Percentiles rank a stretch among this genome's conserved stretches.
Conservation (phyloP, 1,284 basidiomycete species). For the Chalciporus sp. region DNA sequence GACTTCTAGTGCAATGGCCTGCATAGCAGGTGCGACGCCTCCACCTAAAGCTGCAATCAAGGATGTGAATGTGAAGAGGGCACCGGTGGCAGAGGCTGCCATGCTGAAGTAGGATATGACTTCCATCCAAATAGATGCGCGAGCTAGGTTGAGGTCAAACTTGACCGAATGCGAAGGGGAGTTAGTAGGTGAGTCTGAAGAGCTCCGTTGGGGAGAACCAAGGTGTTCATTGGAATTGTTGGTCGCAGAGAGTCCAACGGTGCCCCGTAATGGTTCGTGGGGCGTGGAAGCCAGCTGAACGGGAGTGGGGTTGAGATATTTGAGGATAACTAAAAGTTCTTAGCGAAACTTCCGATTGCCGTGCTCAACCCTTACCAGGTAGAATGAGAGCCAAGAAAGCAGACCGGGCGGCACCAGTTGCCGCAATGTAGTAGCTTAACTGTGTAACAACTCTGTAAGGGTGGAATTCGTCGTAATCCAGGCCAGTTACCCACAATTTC, state of each 20-base stretch:
- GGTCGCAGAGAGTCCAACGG: conserved; percentile 6
- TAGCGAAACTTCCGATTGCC: neutral
- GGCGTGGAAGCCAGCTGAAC: conserved; percentile 38
- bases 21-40: conserved; percentile 65
- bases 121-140: conserved; percentile 60
- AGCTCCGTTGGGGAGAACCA: conserved; percentile 14
- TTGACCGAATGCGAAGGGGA: conserved; percentile 42
- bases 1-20: conserved; percentile 67
- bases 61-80: conserved; percentile 51
- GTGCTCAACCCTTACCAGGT: conserved; percentile 54
- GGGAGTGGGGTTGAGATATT: conserved; percentile 47
- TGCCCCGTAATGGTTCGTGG: conserved; percentile 37
- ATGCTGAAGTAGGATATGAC: conserved; percentile 55
- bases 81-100: conserved; percentile 42
- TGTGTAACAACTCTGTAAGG: conserved; percentile 32
- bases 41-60: conserved; percentile 53
- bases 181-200: conserved; percentile 2
- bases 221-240: conserved; percentile 12
- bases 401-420: conserved; percentile 61
- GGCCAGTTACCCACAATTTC: conserved; percentile 53
- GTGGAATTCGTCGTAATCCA: neutral
- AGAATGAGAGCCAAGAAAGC: conserved; percentile 63
- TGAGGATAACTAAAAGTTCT: conserved; percentile 51
- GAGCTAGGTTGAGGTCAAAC: conserved; percentile 68
- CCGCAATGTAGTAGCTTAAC: conserved; percentile 78